A percentile compares a stretch with the other conserved stretches of the same genome.
phyloP scores from a whole-genome alignment of 2,329 filamentous ascomycete genomes.

The Arthrobotrys musiformis region DNA sequence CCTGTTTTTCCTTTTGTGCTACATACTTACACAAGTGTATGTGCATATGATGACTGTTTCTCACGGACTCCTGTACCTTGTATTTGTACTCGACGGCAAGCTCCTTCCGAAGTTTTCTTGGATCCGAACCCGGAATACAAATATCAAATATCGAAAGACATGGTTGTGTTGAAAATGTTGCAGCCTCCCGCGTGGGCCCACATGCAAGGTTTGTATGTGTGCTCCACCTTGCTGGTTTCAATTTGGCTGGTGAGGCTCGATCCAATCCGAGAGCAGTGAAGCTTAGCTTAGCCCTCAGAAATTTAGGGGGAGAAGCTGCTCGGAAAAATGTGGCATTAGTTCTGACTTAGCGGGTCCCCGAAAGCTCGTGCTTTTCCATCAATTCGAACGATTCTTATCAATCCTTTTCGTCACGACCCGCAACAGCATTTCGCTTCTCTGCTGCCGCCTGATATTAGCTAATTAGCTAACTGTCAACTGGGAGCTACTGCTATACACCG shows the following conservation, averaged over 20 bases:
- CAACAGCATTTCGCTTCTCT: constrained; percentile 13
- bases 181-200: not conserved
- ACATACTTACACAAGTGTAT: not conserved
- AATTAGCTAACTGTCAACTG: no score
- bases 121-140: not conserved
- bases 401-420: constrained; percentile 22
- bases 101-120: not conserved
- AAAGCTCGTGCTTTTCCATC: constrained; percentile 11
- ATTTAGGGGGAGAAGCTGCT: constrained; percentile 3
- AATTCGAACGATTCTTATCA: not conserved
- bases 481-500: no score
- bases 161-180: constrained; percentile 38
- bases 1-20: constrained; percentile 2
- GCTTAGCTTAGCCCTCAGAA: constrained; percentile 27
- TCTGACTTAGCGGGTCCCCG: not conserved
- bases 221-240: constrained; percentile 19
- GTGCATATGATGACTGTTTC: not conserved
- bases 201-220: constrained; percentile 30
- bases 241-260: constrained; percentile 19
- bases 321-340: constrained; percentile 32
- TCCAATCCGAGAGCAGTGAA: constrained; percentile 26
- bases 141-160: no score
- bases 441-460: not conserved
- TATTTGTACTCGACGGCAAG: not conserved
- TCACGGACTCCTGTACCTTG: not conserved